Percentiles rank a stretch among this genome's conserved stretches.
phyloP scores from a whole-genome alignment of 306 rosid genomes.

The Prunus armeniaca region DNA sequence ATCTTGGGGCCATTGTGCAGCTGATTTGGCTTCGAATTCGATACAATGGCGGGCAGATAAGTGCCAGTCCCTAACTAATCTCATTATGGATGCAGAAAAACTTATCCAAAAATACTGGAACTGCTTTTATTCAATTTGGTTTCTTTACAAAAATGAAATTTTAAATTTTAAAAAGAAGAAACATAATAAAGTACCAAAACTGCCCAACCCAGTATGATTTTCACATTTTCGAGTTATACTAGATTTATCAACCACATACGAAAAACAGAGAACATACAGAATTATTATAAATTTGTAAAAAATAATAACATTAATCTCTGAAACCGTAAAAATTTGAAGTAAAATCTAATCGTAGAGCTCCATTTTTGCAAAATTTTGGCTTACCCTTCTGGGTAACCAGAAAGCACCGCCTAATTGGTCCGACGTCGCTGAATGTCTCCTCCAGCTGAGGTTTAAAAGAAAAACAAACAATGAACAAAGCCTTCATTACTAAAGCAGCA shows the following conservation, averaged over 20 bases:
- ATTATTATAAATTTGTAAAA: background rate
- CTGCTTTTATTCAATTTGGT: too few species aligned
- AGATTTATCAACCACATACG: too few species aligned
- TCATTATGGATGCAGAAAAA: background rate
- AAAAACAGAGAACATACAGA: background rate
- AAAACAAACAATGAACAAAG: background rate
- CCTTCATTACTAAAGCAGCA: background rate
- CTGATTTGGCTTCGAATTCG: background rate
- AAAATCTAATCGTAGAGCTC: background rate
- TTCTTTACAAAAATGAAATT: too few species aligned
- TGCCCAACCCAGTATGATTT: too few species aligned
- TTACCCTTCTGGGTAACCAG: slow-evolving; percentile 78
- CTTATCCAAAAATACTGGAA: background rate
- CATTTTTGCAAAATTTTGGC: background rate
- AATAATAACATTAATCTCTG: background rate
- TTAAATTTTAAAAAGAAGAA: too few species aligned
- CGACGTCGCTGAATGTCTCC: slow-evolving; percentile 78
- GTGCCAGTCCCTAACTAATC: background rate
- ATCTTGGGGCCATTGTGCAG: background rate
- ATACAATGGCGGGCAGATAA: background rate
- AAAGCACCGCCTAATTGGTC: slow-evolving; percentile 87
- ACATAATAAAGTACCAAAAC: too few species aligned
- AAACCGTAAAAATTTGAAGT: background rate
- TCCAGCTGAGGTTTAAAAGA: slow-evolving; percentile 53
- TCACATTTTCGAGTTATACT: too few species aligned